These are phyloP conservation scores for Adansonia gregorii DNA, from an alignment of 441 rosid species.

Conservation along the genomic window DNA sequence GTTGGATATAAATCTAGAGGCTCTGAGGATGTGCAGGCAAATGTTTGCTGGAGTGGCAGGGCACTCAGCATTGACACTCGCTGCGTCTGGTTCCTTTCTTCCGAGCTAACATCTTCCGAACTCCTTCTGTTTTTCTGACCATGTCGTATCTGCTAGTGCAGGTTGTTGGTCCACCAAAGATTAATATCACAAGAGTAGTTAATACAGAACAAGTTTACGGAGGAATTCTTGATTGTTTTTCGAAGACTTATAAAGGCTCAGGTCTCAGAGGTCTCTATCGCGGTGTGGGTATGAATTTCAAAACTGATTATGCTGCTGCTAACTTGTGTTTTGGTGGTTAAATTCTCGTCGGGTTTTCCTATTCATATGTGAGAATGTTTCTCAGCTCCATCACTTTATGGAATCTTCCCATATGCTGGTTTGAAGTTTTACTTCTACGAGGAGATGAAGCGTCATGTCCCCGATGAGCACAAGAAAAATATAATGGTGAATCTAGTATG, in stretches of 20 bases:
- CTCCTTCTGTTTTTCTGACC: slow-evolving; percentile 19
- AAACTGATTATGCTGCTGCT: slow-evolving; percentile 23
- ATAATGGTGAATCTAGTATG: slow-evolving; percentile 71
- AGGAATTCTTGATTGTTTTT: slow-evolving; percentile 83
- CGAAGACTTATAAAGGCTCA: slow-evolving; percentile 66
- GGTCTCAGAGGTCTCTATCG: slow-evolving; percentile 85
- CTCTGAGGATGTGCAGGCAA: background rate
- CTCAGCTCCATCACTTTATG: slow-evolving; percentile 89
- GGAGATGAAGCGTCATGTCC: slow-evolving; percentile 90
- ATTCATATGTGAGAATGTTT: slow-evolving; percentile 26
- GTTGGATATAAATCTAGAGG: background rate
- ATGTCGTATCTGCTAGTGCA: slow-evolving; percentile 40
- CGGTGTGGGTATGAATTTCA: slow-evolving; percentile 71
- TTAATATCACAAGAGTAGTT: slow-evolving; percentile 37
- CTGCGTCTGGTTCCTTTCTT: background rate
- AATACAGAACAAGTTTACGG: slow-evolving; percentile 52
- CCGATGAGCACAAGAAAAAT: slow-evolving; percentile 71
- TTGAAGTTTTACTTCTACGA: slow-evolving; percentile 92
- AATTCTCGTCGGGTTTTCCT: slow-evolving; percentile 23
- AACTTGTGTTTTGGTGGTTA: slow-evolving; percentile 18
- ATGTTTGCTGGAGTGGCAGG: background rate
- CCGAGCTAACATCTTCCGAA: background rate
- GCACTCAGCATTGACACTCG: background rate
- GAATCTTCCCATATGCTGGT: slow-evolving; percentile 97
- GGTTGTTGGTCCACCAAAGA: slow-evolving; percentile 65